Conservation (phyloP, 148 eudicot genomes). For the Cornus kousa region DNA sequence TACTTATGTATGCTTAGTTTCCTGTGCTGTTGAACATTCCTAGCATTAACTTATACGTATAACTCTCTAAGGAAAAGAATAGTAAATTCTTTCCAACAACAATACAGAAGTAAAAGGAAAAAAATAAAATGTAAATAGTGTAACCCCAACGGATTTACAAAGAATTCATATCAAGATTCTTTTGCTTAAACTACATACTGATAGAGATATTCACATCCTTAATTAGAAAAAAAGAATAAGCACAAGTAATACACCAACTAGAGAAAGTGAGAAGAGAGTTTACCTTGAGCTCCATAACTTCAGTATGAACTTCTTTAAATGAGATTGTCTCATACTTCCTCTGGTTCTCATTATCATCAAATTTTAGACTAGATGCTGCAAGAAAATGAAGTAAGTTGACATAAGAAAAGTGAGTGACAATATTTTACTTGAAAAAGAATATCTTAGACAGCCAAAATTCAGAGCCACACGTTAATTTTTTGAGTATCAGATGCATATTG, state of each 20-base stretch:
- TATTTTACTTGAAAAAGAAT: not conserved
- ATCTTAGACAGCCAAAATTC: not conserved
- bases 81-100: not conserved
- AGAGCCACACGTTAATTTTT: not conserved
- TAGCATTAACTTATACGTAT: not conserved
- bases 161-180: not conserved
- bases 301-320: slow-evolving; percentile 61
- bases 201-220: not conserved
- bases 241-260: not conserved
- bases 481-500: not conserved
- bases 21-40: not conserved
- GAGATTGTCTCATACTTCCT: slow-evolving; percentile 57
- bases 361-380: slow-evolving; percentile 80
- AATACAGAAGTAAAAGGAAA: not conserved
- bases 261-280: slow-evolving; percentile 13
- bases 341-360: slow-evolving; percentile 70
- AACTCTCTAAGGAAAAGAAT: not conserved
- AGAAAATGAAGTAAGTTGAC: slow-evolving; percentile 14
- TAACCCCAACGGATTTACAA: not conserved
- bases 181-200: not conserved
- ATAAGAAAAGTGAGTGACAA: slow-evolving; percentile 8
- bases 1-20: slow-evolving; percentile 1
- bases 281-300: slow-evolving; percentile 73
- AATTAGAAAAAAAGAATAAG: not conserved
- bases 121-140: not conserved